Percentiles rank a stretch among this genome's conserved stretches.
phyloP scores from a whole-genome alignment of 2,329 filamentous ascomycete species.

The Gaeumannomyces tritici region DNA sequence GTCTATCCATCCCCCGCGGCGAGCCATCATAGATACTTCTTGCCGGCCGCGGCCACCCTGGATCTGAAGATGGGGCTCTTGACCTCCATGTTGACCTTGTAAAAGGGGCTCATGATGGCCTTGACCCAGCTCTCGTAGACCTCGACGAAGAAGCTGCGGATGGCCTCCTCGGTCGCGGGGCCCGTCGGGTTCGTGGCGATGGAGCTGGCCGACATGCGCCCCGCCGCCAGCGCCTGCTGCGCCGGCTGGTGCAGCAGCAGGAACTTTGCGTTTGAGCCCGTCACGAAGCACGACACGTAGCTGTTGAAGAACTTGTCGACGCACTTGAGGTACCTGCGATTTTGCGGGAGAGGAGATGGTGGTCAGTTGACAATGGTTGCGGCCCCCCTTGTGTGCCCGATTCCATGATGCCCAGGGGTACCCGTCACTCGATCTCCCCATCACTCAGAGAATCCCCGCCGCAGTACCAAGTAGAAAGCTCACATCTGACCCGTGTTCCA shows the following conservation, averaged over 20 bases:
- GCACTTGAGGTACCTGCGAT: constrained; percentile 78
- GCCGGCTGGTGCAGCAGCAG: constrained; percentile 80
- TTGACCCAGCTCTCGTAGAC: constrained; percentile 97
- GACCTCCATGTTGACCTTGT: constrained; percentile 74
- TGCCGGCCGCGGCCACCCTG: constrained; percentile 76
- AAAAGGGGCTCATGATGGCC: constrained; percentile 95
- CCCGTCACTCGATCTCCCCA: too few species aligned
- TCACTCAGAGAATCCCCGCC: too few species aligned
- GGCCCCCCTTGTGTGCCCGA: too few species aligned
- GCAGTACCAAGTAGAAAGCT: constrained; percentile 13
- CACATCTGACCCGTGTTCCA: constrained; percentile 84
- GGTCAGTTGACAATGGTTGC: background rate
- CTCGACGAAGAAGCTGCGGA: constrained; percentile 88
- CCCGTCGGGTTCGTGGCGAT: constrained; percentile 78
- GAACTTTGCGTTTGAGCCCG: constrained; percentile 86
- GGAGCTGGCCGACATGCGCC: constrained; percentile 50
- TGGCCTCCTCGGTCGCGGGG: constrained; percentile 88
- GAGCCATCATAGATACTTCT: constrained; percentile 70
- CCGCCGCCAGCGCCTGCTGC: constrained; percentile 11
- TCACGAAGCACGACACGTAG: constrained; percentile 91
- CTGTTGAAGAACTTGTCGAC: constrained; percentile 96
- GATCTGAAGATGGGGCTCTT: constrained; percentile 77
- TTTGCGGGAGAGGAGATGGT: constrained; percentile 6
- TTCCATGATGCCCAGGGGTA: too few species aligned
- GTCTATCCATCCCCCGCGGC: too few species aligned